Percentiles rank a stretch among this genome's conserved stretches.
Evolutionary conservation across 768 basidiomycete genomes (phyloP).

Genomic region (Strobilomyces dryophilus): DNA sequence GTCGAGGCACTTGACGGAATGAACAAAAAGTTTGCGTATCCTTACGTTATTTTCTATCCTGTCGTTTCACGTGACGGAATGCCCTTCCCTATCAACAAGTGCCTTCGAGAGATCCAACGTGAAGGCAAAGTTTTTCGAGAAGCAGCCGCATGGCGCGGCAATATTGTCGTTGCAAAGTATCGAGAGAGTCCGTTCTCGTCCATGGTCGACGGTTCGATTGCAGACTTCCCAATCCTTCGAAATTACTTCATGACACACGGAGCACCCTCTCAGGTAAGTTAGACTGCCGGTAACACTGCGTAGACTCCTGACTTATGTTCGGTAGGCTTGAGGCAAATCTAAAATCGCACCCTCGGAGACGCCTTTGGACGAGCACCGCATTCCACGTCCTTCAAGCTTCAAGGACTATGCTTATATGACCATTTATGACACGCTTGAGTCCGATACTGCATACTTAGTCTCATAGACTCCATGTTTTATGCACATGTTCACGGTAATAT

Average conservation of each 20-base stretch:
- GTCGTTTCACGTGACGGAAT: constrained; percentile 71
- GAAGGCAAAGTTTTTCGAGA: constrained; percentile 52
- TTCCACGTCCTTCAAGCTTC: constrained; percentile 1
- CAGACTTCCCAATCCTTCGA: constrained; percentile 77
- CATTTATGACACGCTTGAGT: constrained; percentile 20
- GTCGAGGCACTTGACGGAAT: constrained; percentile 76
- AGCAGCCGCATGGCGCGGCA: constrained; percentile 71
- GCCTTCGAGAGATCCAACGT: constrained; percentile 65
- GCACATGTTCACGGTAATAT: constrained; percentile 19
- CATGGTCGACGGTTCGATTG: constrained; percentile 75
- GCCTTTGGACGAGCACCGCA: background rate
- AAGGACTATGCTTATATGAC: constrained; percentile 24
- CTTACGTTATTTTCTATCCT: constrained; percentile 82
- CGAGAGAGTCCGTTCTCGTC: constrained; percentile 39
- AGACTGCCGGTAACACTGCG: constrained; percentile 16
- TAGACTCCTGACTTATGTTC: constrained; percentile 20
- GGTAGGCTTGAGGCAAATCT: constrained; percentile 26
- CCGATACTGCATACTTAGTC: background rate
- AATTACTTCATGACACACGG: constrained; percentile 73
- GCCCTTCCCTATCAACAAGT: constrained; percentile 78
- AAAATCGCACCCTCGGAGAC: constrained; percentile 4
- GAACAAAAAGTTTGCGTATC: constrained; percentile 72
- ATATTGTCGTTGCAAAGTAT: constrained; percentile 75
- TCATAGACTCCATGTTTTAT: constrained; percentile 17
- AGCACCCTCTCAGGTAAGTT: constrained; percentile 41